Evolutionary conservation across 2,329 filamentous ascomycete genomes (phyloP).

Genomic region (Paraphaeosphaeria minitans): DNA sequence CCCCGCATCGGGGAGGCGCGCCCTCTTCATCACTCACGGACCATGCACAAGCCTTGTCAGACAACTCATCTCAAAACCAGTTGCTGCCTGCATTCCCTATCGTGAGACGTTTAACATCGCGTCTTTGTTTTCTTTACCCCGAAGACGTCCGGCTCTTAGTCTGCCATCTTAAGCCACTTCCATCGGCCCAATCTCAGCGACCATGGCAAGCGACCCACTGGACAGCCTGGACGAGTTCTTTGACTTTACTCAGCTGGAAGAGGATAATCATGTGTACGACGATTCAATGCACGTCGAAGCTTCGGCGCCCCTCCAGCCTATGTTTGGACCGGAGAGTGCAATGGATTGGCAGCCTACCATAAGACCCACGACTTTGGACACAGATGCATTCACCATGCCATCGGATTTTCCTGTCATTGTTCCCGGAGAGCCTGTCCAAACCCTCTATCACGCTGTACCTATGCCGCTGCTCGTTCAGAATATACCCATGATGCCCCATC

Average conservation of each 20-base stretch:
- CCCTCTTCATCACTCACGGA: conserved; percentile 30
- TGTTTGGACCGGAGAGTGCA: conserved; percentile 11
- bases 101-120: conserved; percentile 21
- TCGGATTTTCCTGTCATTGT: not conserved
- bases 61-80: conserved; percentile 21
- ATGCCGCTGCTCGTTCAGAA: not conserved
- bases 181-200: conserved; percentile 11
- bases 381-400: conserved; percentile 1
- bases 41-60: conserved; percentile 19
- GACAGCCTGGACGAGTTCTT: conserved; percentile 43
- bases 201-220: conserved; percentile 21
- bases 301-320: not conserved
- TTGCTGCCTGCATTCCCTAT: conserved; percentile 13
- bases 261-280: conserved; percentile 19
- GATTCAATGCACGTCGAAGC: conserved; percentile 4
- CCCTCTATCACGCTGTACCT: not conserved
- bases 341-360: conserved; percentile 36
- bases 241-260: conserved; percentile 39
- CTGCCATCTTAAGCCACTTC: conserved; percentile 22
- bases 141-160: conserved; percentile 12
- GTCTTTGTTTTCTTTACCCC: conserved; percentile 5
- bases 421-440: not conserved
- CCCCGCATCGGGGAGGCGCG: conserved; percentile 13
- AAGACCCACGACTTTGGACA: not conserved
- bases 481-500: not conserved